Percentiles rank a stretch among this genome's conserved stretches.
Evolutionary conservation across 2,329 filamentous ascomycete species (phyloP).

Genomic region (Penicillium sp.): DNA sequence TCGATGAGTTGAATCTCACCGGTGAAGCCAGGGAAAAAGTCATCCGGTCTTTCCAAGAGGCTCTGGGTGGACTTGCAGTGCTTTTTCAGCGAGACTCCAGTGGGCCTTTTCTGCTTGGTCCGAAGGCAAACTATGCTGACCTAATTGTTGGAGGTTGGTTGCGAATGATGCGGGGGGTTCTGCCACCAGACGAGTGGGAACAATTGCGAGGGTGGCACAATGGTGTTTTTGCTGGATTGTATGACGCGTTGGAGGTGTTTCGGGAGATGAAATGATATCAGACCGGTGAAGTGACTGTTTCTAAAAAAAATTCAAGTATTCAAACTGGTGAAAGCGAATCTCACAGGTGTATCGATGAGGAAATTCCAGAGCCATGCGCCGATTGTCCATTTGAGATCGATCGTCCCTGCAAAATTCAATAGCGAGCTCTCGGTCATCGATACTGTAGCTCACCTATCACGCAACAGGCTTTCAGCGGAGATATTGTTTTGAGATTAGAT

Average conservation of each 20-base stretch:
- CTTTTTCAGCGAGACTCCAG: constrained; percentile 35
- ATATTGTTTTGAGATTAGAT: no score
- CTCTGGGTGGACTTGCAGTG: constrained; percentile 40
- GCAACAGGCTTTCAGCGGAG: no score
- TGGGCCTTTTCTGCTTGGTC: constrained; percentile 48
- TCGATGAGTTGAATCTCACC: constrained; percentile 31
- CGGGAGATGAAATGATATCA: constrained; percentile 25
- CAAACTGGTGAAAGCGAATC: no score
- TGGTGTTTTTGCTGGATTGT: constrained; percentile 47
- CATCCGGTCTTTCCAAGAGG: constrained; percentile 37
- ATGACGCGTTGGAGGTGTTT: constrained; percentile 43
- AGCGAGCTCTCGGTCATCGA: no score
- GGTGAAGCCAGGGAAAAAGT: constrained; percentile 39
- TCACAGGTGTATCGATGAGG: no score
- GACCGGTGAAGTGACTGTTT: no score
- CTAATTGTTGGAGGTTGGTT: constrained; percentile 55
- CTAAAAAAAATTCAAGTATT: no score
- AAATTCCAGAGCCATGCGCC: no score
- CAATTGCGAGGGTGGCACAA: constrained; percentile 45
- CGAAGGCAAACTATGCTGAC: constrained; percentile 48
- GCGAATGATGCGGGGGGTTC: constrained; percentile 38
- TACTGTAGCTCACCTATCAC: no score
- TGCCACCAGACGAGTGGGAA: constrained; percentile 46
- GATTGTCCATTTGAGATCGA: no score
- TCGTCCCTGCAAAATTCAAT: no score